phyloP scores from a whole-genome alignment of 495 filamentous ascomycete species.

The Annulohypoxylon maeteangense region DNA sequence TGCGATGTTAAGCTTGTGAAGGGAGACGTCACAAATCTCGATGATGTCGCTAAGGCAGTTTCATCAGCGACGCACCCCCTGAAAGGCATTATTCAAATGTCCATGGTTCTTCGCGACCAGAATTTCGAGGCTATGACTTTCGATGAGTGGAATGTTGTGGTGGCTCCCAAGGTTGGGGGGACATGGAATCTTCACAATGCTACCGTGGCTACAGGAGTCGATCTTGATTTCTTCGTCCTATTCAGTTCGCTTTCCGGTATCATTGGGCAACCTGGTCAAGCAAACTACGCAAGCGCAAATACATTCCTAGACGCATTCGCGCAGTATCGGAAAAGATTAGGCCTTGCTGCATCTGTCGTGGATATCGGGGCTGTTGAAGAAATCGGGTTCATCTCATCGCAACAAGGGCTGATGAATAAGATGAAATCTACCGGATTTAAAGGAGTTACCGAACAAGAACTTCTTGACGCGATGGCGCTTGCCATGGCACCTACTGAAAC shows the following conservation, averaged over 20 bases:
- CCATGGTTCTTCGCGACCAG: slow-evolving; percentile 65
- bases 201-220: slow-evolving; percentile 38
- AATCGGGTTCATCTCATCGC: slow-evolving; percentile 41
- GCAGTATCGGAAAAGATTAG: slow-evolving; percentile 45
- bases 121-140: slow-evolving; percentile 62
- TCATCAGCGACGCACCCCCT: slow-evolving; percentile 47
- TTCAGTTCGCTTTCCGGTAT: slow-evolving; percentile 49
- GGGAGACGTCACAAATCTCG: slow-evolving; percentile 51
- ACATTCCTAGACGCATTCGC: slow-evolving; percentile 56
- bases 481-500: slow-evolving; percentile 5
- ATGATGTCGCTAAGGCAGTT: slow-evolving; percentile 49
- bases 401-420: slow-evolving; percentile 24
- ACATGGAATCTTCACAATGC: slow-evolving; percentile 65
- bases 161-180: slow-evolving; percentile 63
- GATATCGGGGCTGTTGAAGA: slow-evolving; percentile 53
- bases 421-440: slow-evolving; percentile 28
- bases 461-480: slow-evolving; percentile 34
- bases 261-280: slow-evolving; percentile 51
- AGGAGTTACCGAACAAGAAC: slow-evolving; percentile 24
- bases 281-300: slow-evolving; percentile 54
- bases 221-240: slow-evolving; percentile 51
- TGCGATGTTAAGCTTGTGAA: slow-evolving; percentile 50
- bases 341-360: slow-evolving; percentile 49
- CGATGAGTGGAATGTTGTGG: slow-evolving; percentile 55
- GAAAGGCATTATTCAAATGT: slow-evolving; percentile 56